Evolutionary conservation across 140 eudicot species (phyloP).

Genomic region (Oenanthe javanica): DNA sequence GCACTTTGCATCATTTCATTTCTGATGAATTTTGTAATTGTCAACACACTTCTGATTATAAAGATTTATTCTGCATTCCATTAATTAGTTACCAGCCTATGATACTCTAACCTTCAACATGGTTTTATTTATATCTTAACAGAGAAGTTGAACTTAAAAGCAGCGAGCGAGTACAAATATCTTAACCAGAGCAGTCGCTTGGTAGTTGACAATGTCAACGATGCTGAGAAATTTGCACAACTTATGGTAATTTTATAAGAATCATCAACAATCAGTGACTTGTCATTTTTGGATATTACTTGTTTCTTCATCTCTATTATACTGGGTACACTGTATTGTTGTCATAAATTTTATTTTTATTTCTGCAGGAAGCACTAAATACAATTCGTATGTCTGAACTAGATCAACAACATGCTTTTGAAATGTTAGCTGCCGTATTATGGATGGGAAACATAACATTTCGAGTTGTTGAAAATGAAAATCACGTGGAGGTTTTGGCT

Average conservation of each 20-base stretch:
- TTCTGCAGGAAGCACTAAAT: slow-evolving; percentile 53
- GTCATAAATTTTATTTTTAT: slow-evolving; percentile 1
- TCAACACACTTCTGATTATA: not conserved
- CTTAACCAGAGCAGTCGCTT: slow-evolving; percentile 78
- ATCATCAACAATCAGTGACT: not conserved
- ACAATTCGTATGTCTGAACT: slow-evolving; percentile 48
- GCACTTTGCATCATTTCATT: not conserved
- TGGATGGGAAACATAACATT: slow-evolving; percentile 92
- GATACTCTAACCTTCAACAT: not conserved
- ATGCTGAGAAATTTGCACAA: slow-evolving; percentile 56
- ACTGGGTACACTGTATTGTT: not conserved
- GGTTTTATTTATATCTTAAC: slow-evolving; percentile 18
- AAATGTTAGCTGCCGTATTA: slow-evolving; percentile 78
- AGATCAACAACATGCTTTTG: slow-evolving; percentile 63
- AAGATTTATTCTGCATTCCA: not conserved
- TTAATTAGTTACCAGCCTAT: not conserved
- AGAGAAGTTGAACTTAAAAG: slow-evolving; percentile 69
- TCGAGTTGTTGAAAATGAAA: slow-evolving; percentile 43
- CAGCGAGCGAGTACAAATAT: slow-evolving; percentile 56
- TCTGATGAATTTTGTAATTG: not conserved
- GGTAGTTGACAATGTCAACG: slow-evolving; percentile 49
- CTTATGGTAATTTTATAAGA: slow-evolving; percentile 44
- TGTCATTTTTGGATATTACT: not conserved
- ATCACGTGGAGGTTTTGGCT: slow-evolving; percentile 55
- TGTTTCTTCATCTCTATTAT: not conserved